phyloP scores from a whole-genome alignment of 108 stramenopile genomes.

The Schizochytrium sp. region DNA sequence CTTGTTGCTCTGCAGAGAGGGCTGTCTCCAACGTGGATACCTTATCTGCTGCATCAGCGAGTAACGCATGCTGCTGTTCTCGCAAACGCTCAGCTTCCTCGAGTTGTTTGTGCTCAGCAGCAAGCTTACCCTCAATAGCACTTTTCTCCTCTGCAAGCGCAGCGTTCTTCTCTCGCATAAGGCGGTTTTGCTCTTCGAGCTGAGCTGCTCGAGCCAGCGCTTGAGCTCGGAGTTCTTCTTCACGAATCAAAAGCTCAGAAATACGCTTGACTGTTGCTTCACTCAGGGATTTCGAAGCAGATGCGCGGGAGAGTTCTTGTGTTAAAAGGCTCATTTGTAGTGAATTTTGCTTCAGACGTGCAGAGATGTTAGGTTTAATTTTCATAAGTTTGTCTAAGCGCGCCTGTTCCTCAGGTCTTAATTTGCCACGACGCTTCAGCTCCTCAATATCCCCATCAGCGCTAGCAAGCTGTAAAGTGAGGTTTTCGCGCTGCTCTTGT shows the following conservation, averaged over 20 bases:
- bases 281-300: not conserved
- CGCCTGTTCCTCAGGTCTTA: not conserved
- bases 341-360: not conserved
- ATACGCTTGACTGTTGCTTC: not conserved
- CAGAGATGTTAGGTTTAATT: not conserved
- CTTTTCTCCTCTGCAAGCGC: conserved; percentile 27
- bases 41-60: not conserved
- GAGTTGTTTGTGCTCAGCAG: not conserved
- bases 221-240: conserved; percentile 22
- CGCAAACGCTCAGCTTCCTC: conserved; percentile 6
- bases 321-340: conserved; percentile 6
- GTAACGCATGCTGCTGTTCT: not conserved
- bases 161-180: conserved; percentile 53
- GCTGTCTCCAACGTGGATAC: not conserved
- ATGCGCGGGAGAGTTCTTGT: conserved; percentile 30
- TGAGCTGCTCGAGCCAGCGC: not conserved
- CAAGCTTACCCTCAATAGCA: conserved; percentile 23
- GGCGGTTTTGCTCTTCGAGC: conserved; percentile 24
- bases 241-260: not conserved
- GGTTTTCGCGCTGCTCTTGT: conserved; percentile 3
- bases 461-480: conserved; percentile 12
- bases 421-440: not conserved
- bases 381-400: not conserved
- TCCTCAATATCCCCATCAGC: not conserved
- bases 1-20: not conserved